Evolutionary conservation across 768 basidiomycete genomes (phyloP), one percentile per base, ranked within the genome.

Genomic region (Suillus spraguei): DNA sequence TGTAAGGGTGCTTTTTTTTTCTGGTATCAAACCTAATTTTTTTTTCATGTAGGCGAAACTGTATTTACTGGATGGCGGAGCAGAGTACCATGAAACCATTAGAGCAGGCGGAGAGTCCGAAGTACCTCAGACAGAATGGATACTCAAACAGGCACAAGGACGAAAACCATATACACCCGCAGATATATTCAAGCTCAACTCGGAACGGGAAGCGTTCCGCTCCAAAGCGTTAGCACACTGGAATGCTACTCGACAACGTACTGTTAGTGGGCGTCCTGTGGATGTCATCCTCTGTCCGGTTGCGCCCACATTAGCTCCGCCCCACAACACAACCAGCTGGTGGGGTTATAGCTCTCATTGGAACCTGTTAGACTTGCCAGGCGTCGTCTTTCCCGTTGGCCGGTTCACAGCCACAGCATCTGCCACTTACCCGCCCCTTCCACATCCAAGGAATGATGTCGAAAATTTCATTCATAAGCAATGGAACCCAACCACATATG

Each of bases 301-400:
- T 47, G 78, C 81, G 38, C 78, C 83, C 2, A 82, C 80, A 28
- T 69, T 83, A 5, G 83, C 84, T 35, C 78, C 82, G 7, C 83
- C 80, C 9, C 83, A 83, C 60, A 79, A 80, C 64, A 78, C 77
- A 5, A 80, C 79, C 14, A 72, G 77, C n/a, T 83, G 80, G 78
- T 82, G 82, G 81, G 76, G 77, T 8, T 84, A 84, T 67, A 80
- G 79, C 7, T 80, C 81, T 2, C 80, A 85, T 66, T 84, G 83
- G 82, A 85, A 85, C 67, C 66, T 85, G 60, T 66, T 80, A 65
- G 84, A 85, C 69, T 81, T 80, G 60, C 78, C 83, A 11, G 78
- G 77, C 22, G 79, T 77, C 22, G 81, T 78, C 4, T 82, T 85
- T 71, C 84, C 84, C 33, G 79, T 78, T 42, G 81, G 79, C 20